These are phyloP conservation scores for Inga laurina DNA, from an alignment of 306 rosid species.

Conservation along the genomic window DNA sequence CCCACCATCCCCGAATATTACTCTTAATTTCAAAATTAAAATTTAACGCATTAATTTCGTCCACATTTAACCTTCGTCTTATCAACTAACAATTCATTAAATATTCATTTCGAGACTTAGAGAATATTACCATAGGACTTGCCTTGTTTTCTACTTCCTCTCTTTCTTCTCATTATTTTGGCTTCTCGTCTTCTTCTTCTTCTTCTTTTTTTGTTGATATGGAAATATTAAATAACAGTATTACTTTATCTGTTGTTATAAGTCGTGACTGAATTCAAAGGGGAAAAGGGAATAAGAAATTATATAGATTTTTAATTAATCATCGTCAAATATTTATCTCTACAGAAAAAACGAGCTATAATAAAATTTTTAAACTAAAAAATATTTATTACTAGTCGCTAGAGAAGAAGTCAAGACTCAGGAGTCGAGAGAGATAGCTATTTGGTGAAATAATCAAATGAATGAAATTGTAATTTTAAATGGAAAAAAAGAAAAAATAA, in stretches of 20 bases:
- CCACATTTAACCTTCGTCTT: neutral
- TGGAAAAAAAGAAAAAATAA: too few species aligned
- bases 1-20: constrained; percentile 6
- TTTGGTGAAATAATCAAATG: neutral
- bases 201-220: neutral
- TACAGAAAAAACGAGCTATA: neutral
- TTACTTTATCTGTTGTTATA: neutral
- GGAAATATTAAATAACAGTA: neutral
- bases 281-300: neutral
- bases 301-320: neutral
- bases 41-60: neutral
- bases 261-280: neutral
- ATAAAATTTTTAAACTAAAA: neutral
- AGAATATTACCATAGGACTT: neutral
- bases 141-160: neutral
- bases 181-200: neutral
- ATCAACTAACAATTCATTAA: neutral
- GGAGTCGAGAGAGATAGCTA: neutral
- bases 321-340: neutral
- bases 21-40: neutral
- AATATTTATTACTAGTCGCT: neutral
- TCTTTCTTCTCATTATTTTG: neutral
- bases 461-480: too few species aligned
- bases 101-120: neutral
- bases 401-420: neutral